Conservation (phyloP, 2,329 filamentous ascomycete species). For the Arthrobotrys pseudoclavata region DNA sequence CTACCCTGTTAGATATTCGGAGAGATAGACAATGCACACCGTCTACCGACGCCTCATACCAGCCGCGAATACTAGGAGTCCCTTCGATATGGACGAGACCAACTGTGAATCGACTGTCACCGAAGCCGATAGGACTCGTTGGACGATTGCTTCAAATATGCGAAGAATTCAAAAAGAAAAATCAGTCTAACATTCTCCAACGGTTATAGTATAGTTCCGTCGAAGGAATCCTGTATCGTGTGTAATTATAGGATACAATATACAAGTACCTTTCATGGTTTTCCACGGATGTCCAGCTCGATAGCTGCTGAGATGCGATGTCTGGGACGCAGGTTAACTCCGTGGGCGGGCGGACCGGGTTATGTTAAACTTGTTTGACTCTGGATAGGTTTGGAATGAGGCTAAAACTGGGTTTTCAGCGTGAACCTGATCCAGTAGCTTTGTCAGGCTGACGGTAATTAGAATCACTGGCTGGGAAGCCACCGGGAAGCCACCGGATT, state of each 20-base stretch:
- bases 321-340: constrained; percentile 14
- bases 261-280: constrained; percentile 53
- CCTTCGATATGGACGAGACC: constrained; percentile 90
- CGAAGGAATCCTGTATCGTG: constrained; percentile 1
- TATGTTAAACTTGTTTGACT: constrained; percentile 28
- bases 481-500: constrained; percentile 25
- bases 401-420: constrained; percentile 38
- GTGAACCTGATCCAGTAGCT: constrained; percentile 14
- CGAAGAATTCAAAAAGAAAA: constrained; percentile 4
- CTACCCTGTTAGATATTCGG: neutral
- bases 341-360: constrained; percentile 41
- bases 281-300: constrained; percentile 1
- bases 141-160: constrained; percentile 79
- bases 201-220: neutral
- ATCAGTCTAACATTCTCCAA: constrained; percentile 67
- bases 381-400: constrained; percentile 21
- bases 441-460: constrained; percentile 40
- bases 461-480: constrained; percentile 23
- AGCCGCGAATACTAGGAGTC: constrained; percentile 90
- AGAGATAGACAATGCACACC: constrained; percentile 47
- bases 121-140: constrained; percentile 93
- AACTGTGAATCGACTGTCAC: constrained; percentile 93
- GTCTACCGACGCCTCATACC: constrained; percentile 59
- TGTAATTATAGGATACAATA: constrained; percentile 4
- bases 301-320: neutral